Percentiles rank a stretch among this genome's conserved stretches.
Conservation (phyloP, 179 eudicot genomes). For the Pouteria campechiana region DNA sequence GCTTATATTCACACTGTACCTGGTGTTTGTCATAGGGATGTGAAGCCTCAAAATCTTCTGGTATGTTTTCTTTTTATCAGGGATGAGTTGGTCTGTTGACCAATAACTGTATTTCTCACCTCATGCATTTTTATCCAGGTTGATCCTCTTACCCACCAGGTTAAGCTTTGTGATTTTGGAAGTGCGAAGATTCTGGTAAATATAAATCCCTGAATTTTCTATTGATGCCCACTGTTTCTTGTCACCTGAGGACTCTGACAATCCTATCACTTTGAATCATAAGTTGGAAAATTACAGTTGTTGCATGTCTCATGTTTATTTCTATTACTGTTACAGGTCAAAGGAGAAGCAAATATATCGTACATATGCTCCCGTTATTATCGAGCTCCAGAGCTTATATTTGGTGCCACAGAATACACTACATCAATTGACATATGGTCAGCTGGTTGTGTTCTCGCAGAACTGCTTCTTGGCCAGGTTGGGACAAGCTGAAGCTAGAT, state of each 20-base stretch:
- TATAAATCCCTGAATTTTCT: too few species aligned
- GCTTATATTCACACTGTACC: constrained; percentile 73
- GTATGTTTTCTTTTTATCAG: constrained; percentile 18
- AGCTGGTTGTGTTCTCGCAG: constrained; percentile 89
- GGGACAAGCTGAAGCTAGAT: too few species aligned
- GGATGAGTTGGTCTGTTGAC: neutral
- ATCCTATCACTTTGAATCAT: too few species aligned
- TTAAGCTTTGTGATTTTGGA: constrained; percentile 57
- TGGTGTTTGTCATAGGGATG: constrained; percentile 75
- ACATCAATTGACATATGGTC: constrained; percentile 94
- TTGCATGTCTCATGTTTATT: too few species aligned
- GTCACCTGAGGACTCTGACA: too few species aligned
- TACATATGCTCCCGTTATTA: constrained; percentile 88
- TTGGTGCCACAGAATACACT: constrained; percentile 88
- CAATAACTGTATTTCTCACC: neutral
- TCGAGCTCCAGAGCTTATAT: constrained; percentile 82
- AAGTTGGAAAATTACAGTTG: too few species aligned
- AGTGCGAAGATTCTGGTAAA: constrained; percentile 53
- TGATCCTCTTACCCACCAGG: constrained; percentile 66
- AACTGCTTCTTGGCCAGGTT: constrained; percentile 77
- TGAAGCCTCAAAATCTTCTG: constrained; percentile 83
- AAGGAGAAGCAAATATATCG: constrained; percentile 80
- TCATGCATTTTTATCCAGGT: constrained; percentile 28
- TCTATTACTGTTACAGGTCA: too few species aligned
- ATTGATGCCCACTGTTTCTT: too few species aligned